Evolutionary conservation across 805 yeast species (phyloP).

Genomic region (Kodamaea leandrae): DNA sequence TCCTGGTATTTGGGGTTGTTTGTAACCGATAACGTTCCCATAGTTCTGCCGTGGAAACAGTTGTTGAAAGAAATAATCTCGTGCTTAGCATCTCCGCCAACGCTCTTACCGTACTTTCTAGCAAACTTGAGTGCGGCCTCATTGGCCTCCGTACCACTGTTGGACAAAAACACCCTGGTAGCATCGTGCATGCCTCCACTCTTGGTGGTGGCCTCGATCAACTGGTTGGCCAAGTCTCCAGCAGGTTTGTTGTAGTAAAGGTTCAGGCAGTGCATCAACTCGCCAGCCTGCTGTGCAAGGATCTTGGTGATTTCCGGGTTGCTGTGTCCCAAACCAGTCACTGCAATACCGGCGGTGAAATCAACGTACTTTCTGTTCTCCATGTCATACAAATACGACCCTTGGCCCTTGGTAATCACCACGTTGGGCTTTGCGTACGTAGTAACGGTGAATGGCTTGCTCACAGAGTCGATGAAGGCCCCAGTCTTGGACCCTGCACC

Average conservation of each 20-base stretch:
- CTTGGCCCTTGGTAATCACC: conserved; percentile 76
- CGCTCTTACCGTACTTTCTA: conserved; percentile 71
- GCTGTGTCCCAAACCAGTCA: conserved; percentile 89
- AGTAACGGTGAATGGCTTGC: conserved; percentile 59
- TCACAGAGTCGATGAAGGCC: conserved; percentile 43
- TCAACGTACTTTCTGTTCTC: conserved; percentile 79
- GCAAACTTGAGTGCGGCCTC: conserved; percentile 63
- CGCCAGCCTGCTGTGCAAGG: conserved; percentile 65
- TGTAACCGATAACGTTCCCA: conserved; percentile 91
- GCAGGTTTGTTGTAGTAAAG: conserved; percentile 83
- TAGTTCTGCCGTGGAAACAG: conserved; percentile 92
- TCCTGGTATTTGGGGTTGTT: conserved; percentile 89
- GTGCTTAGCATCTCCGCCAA: conserved; percentile 48
- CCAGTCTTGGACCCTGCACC: conserved; percentile 32
- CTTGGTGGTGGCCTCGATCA: conserved; percentile 64
- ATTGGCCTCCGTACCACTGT: conserved; percentile 60
- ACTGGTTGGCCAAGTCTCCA: conserved; percentile 67
- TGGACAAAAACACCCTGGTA: conserved; percentile 62
- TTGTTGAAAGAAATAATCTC: conserved; percentile 85
- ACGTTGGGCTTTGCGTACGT: conserved; percentile 79
- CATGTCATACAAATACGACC: conserved; percentile 76
- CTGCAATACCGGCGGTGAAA: conserved; percentile 96
- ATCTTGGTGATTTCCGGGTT: conserved; percentile 72
- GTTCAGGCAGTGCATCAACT: conserved; percentile 81
- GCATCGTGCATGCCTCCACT: conserved; percentile 84